phyloP scores from a whole-genome alignment of 495 filamentous ascomycete genomes.

The Aspergillus indologenus region DNA sequence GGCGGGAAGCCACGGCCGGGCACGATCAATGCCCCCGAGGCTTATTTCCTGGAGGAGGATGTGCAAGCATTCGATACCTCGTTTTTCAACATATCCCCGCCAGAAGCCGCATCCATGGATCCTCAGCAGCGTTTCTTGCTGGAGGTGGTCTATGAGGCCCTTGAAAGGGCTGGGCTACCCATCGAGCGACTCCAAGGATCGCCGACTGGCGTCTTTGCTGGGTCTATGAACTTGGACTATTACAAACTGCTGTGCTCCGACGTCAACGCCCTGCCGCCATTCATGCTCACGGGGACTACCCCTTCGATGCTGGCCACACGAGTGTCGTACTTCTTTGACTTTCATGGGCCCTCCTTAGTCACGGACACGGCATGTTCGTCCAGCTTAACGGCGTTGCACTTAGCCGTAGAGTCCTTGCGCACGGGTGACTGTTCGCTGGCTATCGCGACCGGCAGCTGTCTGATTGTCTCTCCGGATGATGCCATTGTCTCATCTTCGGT shows the following conservation, averaged over 20 bases:
- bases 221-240: slow-evolving; percentile 43
- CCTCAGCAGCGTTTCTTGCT: slow-evolving; percentile 53
- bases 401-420: slow-evolving; percentile 43
- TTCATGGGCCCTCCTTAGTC: slow-evolving; percentile 52
- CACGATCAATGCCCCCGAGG: slow-evolving; percentile 22
- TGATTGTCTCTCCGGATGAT: slow-evolving; percentile 32
- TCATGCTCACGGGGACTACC: slow-evolving; percentile 51
- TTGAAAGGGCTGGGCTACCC: slow-evolving; percentile 46
- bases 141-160: slow-evolving; percentile 56
- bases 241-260: slow-evolving; percentile 39
- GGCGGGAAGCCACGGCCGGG: slow-evolving; percentile 19
- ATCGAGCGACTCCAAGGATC: slow-evolving; percentile 35
- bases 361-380: slow-evolving; percentile 59
- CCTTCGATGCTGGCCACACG: slow-evolving; percentile 49
- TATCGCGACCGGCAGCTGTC: slow-evolving; percentile 37
- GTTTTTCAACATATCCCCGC: slow-evolving; percentile 58
- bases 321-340: slow-evolving; percentile 56
- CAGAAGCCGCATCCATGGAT: slow-evolving; percentile 46
- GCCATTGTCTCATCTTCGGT: slow-evolving; percentile 13
- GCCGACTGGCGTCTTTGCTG: slow-evolving; percentile 43
- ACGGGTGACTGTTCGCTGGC: slow-evolving; percentile 38
- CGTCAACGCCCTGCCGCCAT: slow-evolving; percentile 39
- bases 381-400: slow-evolving; percentile 41
- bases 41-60: slow-evolving; percentile 43
- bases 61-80: slow-evolving; percentile 39